Base-by-base conservation (phyloP, 441 rosid genomes). In the Aleurites moluccanus region DNA sequence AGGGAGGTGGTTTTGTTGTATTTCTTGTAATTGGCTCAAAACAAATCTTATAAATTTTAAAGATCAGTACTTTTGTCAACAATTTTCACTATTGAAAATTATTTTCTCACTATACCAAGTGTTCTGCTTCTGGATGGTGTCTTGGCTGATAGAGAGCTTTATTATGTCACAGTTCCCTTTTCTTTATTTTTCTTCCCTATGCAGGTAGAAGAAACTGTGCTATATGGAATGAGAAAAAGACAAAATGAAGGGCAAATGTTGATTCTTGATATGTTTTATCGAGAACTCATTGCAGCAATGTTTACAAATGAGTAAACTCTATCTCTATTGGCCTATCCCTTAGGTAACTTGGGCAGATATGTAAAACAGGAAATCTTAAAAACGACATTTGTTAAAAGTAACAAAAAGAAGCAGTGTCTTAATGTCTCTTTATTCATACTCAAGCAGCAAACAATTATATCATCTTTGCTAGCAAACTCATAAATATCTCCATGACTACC, bases 401-500 rank as follows among this genome's bases (percentile, higher is more conserved):
- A 52, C 30, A 27, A 35, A n/a, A 44, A 52, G 9, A 18, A 63
- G 55, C 57, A 63, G 75, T 62, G 27, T 57, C 86, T 82, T 87
- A 90, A 98, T 52, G 98, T 95, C 70, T 91, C 92, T 79, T 83
- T 88, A 78, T 88, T 89, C 82, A 90, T 77, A 64, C 45, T 64
- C 86, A 95, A 74, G 85, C 97, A 95, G 52, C 94, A 87, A 23
- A 77, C 94, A 49, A 91, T 87, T 60, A 91, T 88, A 77, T 92
- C 96, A 0, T 98, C 93, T 10, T 81, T 84, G 55, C 90, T 75
- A 8, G 98, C 96, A 81, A 92, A 91, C 77, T 87, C 71, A 79
- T 83, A 82, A 70, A 88, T 86, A 75, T 95, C 90, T 77, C 84
- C 90, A 75, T 88, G 96, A 79, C 83, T 80, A 69, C 98, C 99